Percentiles rank a stretch among this genome's conserved stretches.
Conservation (phyloP, 805 yeast species). For the Kuraishia capsulata region DNA sequence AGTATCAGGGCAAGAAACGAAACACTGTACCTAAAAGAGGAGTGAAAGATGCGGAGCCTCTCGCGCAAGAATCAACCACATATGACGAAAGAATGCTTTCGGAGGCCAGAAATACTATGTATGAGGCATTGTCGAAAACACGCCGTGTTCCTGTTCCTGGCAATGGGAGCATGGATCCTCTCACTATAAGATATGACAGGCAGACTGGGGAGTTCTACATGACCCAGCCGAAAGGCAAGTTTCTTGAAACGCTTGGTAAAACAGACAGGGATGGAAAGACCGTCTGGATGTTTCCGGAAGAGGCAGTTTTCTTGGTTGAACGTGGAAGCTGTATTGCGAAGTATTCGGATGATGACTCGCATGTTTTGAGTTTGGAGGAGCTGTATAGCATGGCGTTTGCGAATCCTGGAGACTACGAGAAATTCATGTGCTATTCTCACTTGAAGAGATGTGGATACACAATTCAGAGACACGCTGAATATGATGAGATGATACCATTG, state of each 20-base stretch:
- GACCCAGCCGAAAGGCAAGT: constrained; percentile 56
- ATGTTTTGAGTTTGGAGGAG: constrained; percentile 51
- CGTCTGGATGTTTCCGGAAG: constrained; percentile 53
- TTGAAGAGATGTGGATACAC: constrained; percentile 74
- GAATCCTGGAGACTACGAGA: constrained; percentile 34
- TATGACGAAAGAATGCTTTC: constrained; percentile 28
- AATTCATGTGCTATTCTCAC: constrained; percentile 61
- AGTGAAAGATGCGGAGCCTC: constrained; percentile 76
- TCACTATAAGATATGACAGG: constrained; percentile 15
- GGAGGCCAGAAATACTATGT: constrained; percentile 63
- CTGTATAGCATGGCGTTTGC: constrained; percentile 45
- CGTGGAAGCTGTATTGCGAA: constrained; percentile 49
- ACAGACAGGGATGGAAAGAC: constrained; percentile 36
- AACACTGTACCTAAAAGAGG: constrained; percentile 65
- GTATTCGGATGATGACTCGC: constrained; percentile 11
- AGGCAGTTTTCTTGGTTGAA: constrained; percentile 69
- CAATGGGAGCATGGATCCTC: constrained; percentile 14
- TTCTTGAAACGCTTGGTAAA: constrained; percentile 63
- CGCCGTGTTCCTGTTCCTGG: constrained; percentile 33
- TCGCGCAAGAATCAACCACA: constrained; percentile 8
- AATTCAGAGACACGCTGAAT: constrained; percentile 26
- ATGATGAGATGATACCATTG: not conserved
- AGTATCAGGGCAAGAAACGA: no score
- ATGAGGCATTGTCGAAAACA: constrained; percentile 42
- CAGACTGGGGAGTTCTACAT: constrained; percentile 21